phyloP scores from a whole-genome alignment of 257 asterid species.

The Buddleja alternifolia region DNA sequence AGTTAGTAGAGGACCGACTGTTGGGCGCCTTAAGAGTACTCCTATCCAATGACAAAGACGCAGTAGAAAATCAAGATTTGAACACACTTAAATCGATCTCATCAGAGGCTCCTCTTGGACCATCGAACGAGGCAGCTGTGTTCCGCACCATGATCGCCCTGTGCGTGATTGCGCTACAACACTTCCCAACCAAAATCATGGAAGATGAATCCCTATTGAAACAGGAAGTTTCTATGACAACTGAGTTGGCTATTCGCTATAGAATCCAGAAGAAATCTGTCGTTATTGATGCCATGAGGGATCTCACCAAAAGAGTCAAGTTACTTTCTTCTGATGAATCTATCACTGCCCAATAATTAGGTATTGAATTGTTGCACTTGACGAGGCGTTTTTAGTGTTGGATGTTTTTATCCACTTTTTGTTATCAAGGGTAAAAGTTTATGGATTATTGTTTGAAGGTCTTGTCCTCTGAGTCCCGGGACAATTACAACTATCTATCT shows the following conservation, averaged over 20 bases:
- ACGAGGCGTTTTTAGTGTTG: background rate
- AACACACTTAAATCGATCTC: constrained; percentile 55
- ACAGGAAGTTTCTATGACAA: constrained; percentile 47
- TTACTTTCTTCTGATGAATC: constrained; percentile 47
- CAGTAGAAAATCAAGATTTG: constrained; percentile 50
- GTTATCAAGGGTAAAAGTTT: background rate
- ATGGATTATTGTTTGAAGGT: too few relatives aligned
- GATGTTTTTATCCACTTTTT: background rate
- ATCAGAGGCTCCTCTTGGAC: constrained; percentile 70
- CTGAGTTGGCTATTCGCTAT: constrained; percentile 67
- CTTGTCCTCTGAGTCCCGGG: too few relatives aligned
- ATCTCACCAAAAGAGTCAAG: constrained; percentile 61
- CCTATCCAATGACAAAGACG: constrained; percentile 60
- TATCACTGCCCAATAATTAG: constrained; percentile 29
- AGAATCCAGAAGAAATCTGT: constrained; percentile 77
- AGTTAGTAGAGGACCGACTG: constrained; percentile 75
- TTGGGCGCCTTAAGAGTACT: constrained; percentile 81
- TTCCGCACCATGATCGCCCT: constrained; percentile 73
- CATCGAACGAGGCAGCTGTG: constrained; percentile 55
- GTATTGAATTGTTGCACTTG: background rate
- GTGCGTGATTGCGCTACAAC: constrained; percentile 75
- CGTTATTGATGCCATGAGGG: constrained; percentile 71
- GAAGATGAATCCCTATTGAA: constrained; percentile 75
- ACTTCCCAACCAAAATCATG: constrained; percentile 87
- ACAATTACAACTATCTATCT: too few relatives aligned